Evolutionary conservation across 2,329 filamentous ascomycete species (phyloP), one percentile per base, ranked within the genome.

Genomic region (Aaosphaeria arxii): DNA sequence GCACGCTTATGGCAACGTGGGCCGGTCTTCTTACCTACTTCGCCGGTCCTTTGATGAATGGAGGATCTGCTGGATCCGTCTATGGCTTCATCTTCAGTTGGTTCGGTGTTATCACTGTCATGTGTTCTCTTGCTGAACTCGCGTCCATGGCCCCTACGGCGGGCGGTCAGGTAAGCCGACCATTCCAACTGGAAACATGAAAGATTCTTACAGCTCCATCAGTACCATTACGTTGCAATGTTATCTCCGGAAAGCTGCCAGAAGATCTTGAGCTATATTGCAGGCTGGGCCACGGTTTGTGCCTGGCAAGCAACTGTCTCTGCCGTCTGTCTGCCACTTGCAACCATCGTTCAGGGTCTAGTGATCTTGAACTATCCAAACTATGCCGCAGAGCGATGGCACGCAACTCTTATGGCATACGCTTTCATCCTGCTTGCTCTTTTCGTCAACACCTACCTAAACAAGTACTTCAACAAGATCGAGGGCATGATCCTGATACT

Each of bases 351-450:
- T 6, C 65, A 69, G 48, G 63, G 63, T 1, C 55, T 69, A 1
- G 40, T 68, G n/a, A 56, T 62, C 24, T 58, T 79, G 7, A 75
- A 68, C 30, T 52, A 72, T 17, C 59, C 61, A 0, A 52, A 57
- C 1, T 77, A 77, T 48, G 41, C 62, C 0, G 54, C 63, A 0
- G 51, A 75, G 43, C 59, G 66, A 29, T 81, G 76, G 75, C 78
- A 81, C 43, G 74, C 69, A 1, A 79, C 77, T 0, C 63, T 81
- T 1, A 57, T 81, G 0, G 71, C 71, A 44, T 77, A 74, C 58
- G 75, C 72, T 0, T 59, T 77, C 11, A 64, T 72, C 3, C 11
- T 66, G 1, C 60, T 76, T 9, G 62, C 64, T 5, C 53, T 74
- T 5, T 56, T 63, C 29, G 68, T 77, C 50, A 81, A 80, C 52